phyloP scores from a whole-genome alignment of 345 rosid genomes.

The Pugionium dolabratum region DNA sequence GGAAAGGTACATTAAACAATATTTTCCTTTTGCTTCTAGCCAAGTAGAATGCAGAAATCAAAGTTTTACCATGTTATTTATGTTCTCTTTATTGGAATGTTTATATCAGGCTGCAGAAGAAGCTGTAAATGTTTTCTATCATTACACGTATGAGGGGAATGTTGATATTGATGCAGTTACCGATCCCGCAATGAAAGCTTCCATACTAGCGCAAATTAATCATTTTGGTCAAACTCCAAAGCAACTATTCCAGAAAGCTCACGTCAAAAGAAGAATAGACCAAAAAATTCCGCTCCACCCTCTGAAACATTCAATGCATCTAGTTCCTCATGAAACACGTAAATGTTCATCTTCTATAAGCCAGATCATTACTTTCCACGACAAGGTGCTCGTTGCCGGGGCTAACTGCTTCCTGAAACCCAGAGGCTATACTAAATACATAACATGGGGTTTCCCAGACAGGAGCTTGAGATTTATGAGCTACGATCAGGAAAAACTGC shows the following conservation, averaged over 20 bases:
- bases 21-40: not conserved
- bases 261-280: slow-evolving; percentile 69
- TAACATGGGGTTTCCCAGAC: slow-evolving; percentile 92
- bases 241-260: slow-evolving; percentile 87
- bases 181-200: slow-evolving; percentile 93
- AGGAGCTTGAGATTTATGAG: slow-evolving; percentile 86
- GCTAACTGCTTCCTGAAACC: slow-evolving; percentile 75
- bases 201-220: slow-evolving; percentile 92
- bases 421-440: slow-evolving; percentile 68
- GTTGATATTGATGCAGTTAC: slow-evolving; percentile 92
- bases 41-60: not conserved
- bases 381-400: slow-evolving; percentile 72
- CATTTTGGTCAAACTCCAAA: slow-evolving; percentile 99
- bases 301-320: slow-evolving; percentile 67
- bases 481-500: slow-evolving; percentile 88
- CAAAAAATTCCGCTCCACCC: slow-evolving; percentile 75
- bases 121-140: slow-evolving; percentile 93
- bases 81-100: not conserved
- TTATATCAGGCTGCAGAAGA: slow-evolving; percentile 84
- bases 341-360: slow-evolving; percentile 61
- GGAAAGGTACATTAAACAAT: slow-evolving; percentile 66
- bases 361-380: slow-evolving; percentile 68
- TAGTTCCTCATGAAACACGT: slow-evolving; percentile 75
- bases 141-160: slow-evolving; percentile 94
- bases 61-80: not conserved